Conservation (phyloP, 2,329 filamentous ascomycete species). For the Apiospora marii region DNA sequence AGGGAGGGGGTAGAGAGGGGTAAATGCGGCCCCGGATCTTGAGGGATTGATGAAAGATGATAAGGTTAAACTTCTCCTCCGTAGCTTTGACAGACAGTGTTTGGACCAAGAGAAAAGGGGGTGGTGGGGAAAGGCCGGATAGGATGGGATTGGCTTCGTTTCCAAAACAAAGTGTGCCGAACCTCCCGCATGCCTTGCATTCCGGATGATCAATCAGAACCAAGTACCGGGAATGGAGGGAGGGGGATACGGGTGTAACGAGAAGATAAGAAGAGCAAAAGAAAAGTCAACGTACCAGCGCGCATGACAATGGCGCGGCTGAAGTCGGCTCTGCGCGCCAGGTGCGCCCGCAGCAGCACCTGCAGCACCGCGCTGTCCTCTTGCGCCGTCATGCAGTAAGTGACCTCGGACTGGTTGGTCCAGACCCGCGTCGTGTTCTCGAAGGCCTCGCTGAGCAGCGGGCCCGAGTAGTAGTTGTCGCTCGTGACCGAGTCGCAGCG, state of each 20-base stretch:
- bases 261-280: neutral
- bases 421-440: conserved; percentile 60
- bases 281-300: conserved; percentile 50
- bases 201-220: neutral
- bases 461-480: conserved; percentile 76
- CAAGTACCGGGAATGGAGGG: too few species aligned
- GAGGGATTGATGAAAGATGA: too few species aligned
- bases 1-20: neutral
- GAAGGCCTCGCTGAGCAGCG: conserved; percentile 67
- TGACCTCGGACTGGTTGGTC: conserved; percentile 69
- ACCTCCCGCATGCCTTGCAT: neutral
- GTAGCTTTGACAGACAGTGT: neutral
- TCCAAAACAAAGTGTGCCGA: conserved; percentile 13
- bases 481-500: conserved; percentile 74
- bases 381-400: conserved; percentile 76
- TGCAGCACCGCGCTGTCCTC: conserved; percentile 77
- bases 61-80: neutral
- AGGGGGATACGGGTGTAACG: neutral
- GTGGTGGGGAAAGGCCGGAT: neutral
- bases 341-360: conserved; percentile 66
- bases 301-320: conserved; percentile 72
- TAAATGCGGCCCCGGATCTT: neutral
- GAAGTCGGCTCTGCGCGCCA: conserved; percentile 69
- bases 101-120: neutral
- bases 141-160: neutral